Evolutionary conservation across 768 basidiomycete species (phyloP).

Genomic region (Suillus tomentosus): DNA sequence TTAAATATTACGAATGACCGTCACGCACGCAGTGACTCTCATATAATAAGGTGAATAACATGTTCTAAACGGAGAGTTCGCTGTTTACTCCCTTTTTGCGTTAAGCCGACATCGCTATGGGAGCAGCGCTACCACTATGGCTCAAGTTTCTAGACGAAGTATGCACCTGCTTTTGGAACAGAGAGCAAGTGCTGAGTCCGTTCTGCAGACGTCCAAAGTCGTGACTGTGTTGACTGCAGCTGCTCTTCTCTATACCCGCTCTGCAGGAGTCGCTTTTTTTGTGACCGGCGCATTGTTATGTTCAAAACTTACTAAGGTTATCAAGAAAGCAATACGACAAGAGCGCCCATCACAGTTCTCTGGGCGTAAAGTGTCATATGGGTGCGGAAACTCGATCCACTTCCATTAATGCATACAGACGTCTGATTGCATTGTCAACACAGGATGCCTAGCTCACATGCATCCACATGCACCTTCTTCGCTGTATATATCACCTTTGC

Average conservation of each 20-base stretch:
- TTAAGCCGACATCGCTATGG: not conserved
- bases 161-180: not conserved
- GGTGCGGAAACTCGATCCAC: slow-evolving; percentile 45
- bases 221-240: slow-evolving; percentile 52
- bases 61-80: not conserved
- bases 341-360: slow-evolving; percentile 52
- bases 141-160: slow-evolving; percentile 38
- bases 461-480: slow-evolving; percentile 67
- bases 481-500: slow-evolving; percentile 64
- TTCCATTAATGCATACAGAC: not conserved
- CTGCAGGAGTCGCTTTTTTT: slow-evolving; percentile 64
- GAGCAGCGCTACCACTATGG: slow-evolving; percentile 21
- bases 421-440: slow-evolving; percentile 7
- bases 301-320: slow-evolving; percentile 56
- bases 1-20: not conserved
- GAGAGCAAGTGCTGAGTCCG: not conserved
- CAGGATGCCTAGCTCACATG: slow-evolving; percentile 87
- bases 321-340: slow-evolving; percentile 65
- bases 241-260: slow-evolving; percentile 60
- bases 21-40: not conserved
- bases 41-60: not conserved
- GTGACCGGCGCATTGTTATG: slow-evolving; percentile 59
- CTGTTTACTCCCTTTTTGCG: not conserved
- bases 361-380: slow-evolving; percentile 59
- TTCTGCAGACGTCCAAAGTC: slow-evolving; percentile 55